Evolutionary conservation across 768 basidiomycete genomes (phyloP), one percentile per base, ranked within the genome.

Genomic region (Trametes elegans): DNA sequence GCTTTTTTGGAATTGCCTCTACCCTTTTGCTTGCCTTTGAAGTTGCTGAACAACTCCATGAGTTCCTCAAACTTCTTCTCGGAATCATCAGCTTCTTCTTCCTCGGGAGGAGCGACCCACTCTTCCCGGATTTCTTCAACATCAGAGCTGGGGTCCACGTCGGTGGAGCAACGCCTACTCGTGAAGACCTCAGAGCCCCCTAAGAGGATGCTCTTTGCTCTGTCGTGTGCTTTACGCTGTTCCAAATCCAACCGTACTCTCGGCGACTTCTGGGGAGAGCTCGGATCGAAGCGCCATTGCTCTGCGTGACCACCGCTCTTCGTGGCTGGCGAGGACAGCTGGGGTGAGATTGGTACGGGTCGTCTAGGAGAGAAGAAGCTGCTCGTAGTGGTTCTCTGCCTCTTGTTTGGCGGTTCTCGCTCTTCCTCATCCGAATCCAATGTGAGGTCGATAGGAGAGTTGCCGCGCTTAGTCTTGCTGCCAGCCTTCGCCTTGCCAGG

Each of bases 391-490:
- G 57, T 60, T 49, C 59, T 72, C 75, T 43, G 44, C 19, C 54
- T 31, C 51, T 63, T 63, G 3, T 16, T 21, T 18, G 54, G 53
- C 5, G 59, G 54, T 1, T 38, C 5, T 9, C 2, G 9, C 9
- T 23, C 27, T 7, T 60, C 59, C 7, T 49, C 54, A 16, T 58
- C 62, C 1, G 62, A 63, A 27, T 76, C 78, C 24, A 64, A 49
- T 10, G 85, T 84, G 58, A 86, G 68, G 71, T 87, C 85, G 50
- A 86, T 79, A 16, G 74, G 73, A 59, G 64, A 50, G 51, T 44
- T 35, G 7, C 66, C 51, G 29, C 76, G 44, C 24, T 51, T 54
- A 29, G 38, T 36, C 40, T 57, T 52, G 28, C 38, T 28, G 14
- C 23, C 24, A 7, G 39, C 23, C 39, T 62, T 28, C 53, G 45